phyloP scores from a whole-genome alignment of 768 basidiomycete species.

The Rhizopogon roseolus region DNA sequence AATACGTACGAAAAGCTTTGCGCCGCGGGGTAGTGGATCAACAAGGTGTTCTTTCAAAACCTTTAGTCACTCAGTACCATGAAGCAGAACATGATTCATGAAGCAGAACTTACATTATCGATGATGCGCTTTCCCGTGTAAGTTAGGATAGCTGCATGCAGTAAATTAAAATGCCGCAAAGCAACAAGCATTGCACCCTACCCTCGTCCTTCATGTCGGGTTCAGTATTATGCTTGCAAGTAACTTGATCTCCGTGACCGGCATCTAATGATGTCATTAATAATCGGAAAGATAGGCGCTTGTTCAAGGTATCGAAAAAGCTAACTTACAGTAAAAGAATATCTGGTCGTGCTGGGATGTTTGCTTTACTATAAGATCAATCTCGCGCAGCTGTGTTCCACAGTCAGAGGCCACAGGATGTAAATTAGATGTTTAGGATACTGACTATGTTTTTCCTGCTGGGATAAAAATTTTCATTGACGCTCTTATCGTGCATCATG shows the following conservation, averaged over 20 bases:
- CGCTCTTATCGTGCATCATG: slow-evolving; percentile 1
- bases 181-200: slow-evolving; percentile 10
- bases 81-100: slow-evolving; percentile 18
- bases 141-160: slow-evolving; percentile 8
- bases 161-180: not conserved
- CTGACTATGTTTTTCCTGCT: slow-evolving; percentile 3
- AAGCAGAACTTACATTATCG: slow-evolving; percentile 16
- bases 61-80: slow-evolving; percentile 6
- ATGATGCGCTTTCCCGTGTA: slow-evolving; percentile 12
- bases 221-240: slow-evolving; percentile 38
- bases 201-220: slow-evolving; percentile 52
- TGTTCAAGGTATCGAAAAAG: not conserved
- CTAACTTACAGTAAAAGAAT: slow-evolving; percentile 7
- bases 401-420: not conserved
- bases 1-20: slow-evolving; percentile 21
- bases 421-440: not conserved
- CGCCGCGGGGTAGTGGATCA: slow-evolving; percentile 18
- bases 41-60: slow-evolving; percentile 19
- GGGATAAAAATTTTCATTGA: not conserved
- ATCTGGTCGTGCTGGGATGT: slow-evolving; percentile 1
- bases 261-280: slow-evolving; percentile 29
- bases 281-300: too few species aligned
- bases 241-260: slow-evolving; percentile 45
- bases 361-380: not conserved
- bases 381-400: not conserved